Percentiles rank a stretch among this genome's conserved stretches.
Conservation (phyloP, 495 filamentous ascomycete species). For the Penicillium canariense region DNA sequence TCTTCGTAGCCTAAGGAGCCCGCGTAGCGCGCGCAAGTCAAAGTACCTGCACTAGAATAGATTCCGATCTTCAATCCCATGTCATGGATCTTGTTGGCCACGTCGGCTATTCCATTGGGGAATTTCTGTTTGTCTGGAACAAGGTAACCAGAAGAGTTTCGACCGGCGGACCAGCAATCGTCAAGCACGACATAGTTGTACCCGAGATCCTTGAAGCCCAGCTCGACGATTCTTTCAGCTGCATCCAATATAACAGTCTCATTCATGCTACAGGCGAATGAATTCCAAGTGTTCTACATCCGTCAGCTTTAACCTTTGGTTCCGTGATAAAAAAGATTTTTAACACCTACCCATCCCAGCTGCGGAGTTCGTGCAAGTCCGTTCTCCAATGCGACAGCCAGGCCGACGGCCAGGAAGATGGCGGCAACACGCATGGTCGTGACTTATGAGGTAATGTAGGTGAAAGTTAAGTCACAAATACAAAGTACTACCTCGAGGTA, state of each 20-base stretch:
- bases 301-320: background rate
- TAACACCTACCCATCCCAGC: slow-evolving; percentile 35
- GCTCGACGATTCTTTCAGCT: slow-evolving; percentile 46
- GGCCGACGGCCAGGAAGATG: slow-evolving; percentile 15
- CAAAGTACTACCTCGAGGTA: background rate
- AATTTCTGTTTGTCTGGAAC: slow-evolving; percentile 40
- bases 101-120: slow-evolving; percentile 48
- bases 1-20: slow-evolving; percentile 58
- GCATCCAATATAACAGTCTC: slow-evolving; percentile 48
- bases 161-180: slow-evolving; percentile 49
- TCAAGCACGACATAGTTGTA: slow-evolving; percentile 58
- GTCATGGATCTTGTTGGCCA: slow-evolving; percentile 43
- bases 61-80: slow-evolving; percentile 50
- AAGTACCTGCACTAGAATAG: slow-evolving; percentile 49
- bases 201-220: slow-evolving; percentile 51
- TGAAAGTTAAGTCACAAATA: background rate
- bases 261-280: slow-evolving; percentile 50
- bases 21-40: slow-evolving; percentile 47
- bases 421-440: slow-evolving; percentile 5
- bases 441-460: background rate
- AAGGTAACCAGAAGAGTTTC: slow-evolving; percentile 37
- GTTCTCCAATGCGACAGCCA: slow-evolving; percentile 34
- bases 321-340: background rate
- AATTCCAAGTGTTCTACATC: slow-evolving; percentile 51
- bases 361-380: slow-evolving; percentile 41